Evolutionary conservation across 805 yeast species (phyloP).

Genomic region (Cyberlindnera saturnus): DNA sequence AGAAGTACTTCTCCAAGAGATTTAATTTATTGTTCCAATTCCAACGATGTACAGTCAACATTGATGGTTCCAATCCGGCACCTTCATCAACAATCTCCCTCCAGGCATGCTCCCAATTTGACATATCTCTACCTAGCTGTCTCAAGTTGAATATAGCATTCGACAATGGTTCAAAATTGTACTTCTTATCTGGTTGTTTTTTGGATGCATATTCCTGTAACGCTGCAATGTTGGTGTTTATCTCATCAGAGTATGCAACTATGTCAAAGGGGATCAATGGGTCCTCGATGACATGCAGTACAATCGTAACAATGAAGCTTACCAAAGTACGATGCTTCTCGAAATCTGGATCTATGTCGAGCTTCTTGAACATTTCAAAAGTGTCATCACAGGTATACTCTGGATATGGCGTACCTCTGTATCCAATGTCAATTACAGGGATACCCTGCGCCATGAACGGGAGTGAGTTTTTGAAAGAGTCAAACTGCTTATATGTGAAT

Average conservation of each 20-base stretch:
- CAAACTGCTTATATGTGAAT: conserved; percentile 30
- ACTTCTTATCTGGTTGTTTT: conserved; percentile 15
- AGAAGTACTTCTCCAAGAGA: conserved; percentile 46
- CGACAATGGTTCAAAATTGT: conserved; percentile 26
- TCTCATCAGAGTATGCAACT: conserved; percentile 34
- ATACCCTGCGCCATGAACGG: conserved; percentile 64
- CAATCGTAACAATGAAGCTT: conserved; percentile 45
- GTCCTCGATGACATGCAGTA: conserved; percentile 59
- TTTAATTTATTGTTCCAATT: conserved; percentile 71
- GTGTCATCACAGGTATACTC: conserved; percentile 58
- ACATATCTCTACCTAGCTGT: conserved; percentile 40
- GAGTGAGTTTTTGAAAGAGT: conserved; percentile 53
- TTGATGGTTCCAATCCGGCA: conserved; percentile 65
- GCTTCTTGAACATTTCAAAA: conserved; percentile 45
- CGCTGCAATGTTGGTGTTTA: conserved; percentile 41
- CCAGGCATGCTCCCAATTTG: conserved; percentile 63
- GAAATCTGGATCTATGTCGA: conserved; percentile 50
- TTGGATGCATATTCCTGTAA: conserved; percentile 34
- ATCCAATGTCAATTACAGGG: conserved; percentile 61
- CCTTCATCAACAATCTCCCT: conserved; percentile 41
- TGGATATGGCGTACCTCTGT: conserved; percentile 35
- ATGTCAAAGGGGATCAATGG: conserved; percentile 74
- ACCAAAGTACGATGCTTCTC: conserved; percentile 49
- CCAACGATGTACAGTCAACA: conserved; percentile 67
- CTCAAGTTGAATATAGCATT: conserved; percentile 33